A percentile compares a stretch with the other conserved stretches of the same genome.
These are phyloP conservation scores for Ballota nigra DNA, from an alignment of 257 asterid genomes.

Conservation along the genomic window DNA sequence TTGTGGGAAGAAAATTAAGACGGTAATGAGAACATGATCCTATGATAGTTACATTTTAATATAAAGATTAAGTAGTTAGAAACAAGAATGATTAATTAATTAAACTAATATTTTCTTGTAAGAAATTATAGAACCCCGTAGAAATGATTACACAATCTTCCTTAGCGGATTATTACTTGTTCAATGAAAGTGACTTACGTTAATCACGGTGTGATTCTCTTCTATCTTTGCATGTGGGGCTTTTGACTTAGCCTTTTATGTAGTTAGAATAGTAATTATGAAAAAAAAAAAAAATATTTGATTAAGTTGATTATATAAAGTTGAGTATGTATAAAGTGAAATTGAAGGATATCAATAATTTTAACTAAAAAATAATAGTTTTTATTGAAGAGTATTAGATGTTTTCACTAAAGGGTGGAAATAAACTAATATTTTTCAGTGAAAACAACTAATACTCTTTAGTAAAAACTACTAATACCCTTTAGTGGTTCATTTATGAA, in stretches of 20 bases:
- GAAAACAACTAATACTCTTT: no score
- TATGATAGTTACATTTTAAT: slow-evolving; percentile 3
- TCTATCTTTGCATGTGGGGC: slow-evolving; percentile 27
- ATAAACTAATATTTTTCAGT: no score
- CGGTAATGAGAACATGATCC: slow-evolving; percentile 14
- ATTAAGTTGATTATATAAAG: background rate
- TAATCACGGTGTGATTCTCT: slow-evolving; percentile 56
- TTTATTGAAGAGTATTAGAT: no score
- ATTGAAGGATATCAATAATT: no score
- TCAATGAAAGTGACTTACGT: slow-evolving; percentile 55
- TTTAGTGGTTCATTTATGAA: no score
- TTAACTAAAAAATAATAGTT: no score
- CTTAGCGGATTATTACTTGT: background rate
- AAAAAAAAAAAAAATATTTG: background rate
- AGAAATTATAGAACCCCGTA: background rate
- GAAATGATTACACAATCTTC: slow-evolving; percentile 21
- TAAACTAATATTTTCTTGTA: background rate
- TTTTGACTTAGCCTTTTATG: slow-evolving; percentile 28
- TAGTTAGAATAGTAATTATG: background rate
- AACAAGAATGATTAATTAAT: background rate
- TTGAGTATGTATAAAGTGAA: no score
- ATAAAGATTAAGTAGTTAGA: background rate
- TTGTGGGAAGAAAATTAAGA: background rate
- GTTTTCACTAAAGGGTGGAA: no score
- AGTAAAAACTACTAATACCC: no score